Evolutionary conservation across 83 land plant genomes (phyloP).

Genomic region (Diphasiastrum complanatum): DNA sequence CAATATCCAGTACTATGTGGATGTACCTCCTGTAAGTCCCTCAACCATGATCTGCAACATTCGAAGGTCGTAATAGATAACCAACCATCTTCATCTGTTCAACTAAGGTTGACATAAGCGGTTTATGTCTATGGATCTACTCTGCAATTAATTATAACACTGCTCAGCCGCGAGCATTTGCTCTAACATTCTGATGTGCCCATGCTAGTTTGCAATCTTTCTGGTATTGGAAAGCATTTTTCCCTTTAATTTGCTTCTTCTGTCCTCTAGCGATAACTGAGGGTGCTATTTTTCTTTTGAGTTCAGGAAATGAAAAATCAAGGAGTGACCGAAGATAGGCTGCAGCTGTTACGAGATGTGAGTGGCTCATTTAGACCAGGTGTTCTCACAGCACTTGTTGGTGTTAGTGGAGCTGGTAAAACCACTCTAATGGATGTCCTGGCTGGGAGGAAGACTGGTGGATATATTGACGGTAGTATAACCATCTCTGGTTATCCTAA

Average conservation of each 20-base stretch:
- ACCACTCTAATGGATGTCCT: constrained; percentile 29
- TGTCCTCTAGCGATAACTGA: no score
- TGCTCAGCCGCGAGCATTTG: no score
- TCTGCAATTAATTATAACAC: no score
- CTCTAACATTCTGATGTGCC: background rate
- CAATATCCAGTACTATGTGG: constrained; percentile 26
- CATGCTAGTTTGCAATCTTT: background rate
- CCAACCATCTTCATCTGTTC: no score
- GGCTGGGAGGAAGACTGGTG: constrained; percentile 28
- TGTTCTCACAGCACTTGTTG: constrained; percentile 25
- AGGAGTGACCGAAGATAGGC: constrained; percentile 15
- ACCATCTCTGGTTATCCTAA: constrained; percentile 26
- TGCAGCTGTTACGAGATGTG: constrained; percentile 25
- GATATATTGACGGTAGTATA: constrained; percentile 26
- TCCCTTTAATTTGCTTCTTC: no score
- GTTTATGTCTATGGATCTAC: no score
- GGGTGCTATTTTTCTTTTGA: no score
- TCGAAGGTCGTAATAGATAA: no score
- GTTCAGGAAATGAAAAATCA: constrained; percentile 27
- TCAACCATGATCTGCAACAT: no score
- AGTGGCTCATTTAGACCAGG: constrained; percentile 30
- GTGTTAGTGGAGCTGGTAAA: constrained; percentile 31
- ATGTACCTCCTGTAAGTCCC: constrained; percentile 26
- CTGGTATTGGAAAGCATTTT: no score
- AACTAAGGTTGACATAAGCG: no score